A percentile compares a stretch with the other conserved stretches of the same genome.
phyloP scores from a whole-genome alignment of 2,329 filamentous ascomycete genomes.

The Aspergillus candidus region DNA sequence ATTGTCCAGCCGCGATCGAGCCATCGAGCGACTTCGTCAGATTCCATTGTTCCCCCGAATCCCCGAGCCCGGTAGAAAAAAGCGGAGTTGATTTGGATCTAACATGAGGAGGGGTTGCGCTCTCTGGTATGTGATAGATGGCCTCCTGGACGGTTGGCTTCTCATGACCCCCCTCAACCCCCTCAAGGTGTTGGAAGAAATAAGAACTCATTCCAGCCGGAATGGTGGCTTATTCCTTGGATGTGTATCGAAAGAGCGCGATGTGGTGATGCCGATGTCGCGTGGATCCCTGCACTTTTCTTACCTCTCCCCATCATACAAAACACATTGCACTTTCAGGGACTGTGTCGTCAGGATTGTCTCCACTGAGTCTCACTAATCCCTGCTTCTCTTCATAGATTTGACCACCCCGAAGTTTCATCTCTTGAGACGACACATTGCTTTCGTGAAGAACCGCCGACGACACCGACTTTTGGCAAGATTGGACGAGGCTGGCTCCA shows the following conservation, averaged over 20 bases:
- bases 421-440: neutral
- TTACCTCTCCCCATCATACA: no score
- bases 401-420: constrained; percentile 3
- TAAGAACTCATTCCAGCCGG: no score
- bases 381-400: constrained; percentile 10
- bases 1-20: neutral
- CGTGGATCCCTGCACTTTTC: no score
- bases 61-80: no score
- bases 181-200: no score
- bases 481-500: constrained; percentile 21
- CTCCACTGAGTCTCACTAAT: constrained; percentile 11
- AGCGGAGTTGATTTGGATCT: constrained; percentile 5
- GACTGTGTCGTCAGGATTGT: neutral
- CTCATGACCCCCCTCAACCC: neutral
- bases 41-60: no score
- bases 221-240: no score
- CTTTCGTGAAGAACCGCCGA: neutral
- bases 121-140: constrained; percentile 17
- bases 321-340: no score
- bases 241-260: no score
- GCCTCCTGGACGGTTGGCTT: neutral
- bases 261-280: no score
- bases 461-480: constrained; percentile 6
- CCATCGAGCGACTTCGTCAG: no score
- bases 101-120: constrained; percentile 17